Evolutionary conservation across 1,284 basidiomycete species (phyloP).

Genomic region (Porogramme epimiltina): DNA sequence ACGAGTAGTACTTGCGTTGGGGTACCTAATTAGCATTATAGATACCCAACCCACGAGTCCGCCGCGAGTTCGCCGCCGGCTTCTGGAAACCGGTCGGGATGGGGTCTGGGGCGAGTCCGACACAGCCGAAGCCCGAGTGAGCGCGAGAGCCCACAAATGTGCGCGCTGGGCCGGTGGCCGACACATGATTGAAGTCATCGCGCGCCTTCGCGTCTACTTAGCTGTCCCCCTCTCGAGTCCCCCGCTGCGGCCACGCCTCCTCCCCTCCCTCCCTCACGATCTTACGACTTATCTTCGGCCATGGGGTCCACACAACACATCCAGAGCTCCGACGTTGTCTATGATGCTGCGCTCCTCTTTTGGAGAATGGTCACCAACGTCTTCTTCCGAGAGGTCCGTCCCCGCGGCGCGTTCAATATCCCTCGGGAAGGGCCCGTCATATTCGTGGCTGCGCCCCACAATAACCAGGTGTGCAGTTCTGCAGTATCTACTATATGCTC

Average conservation of each 20-base stretch:
- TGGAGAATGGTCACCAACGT: constrained; percentile 90
- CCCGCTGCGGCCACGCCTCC: constrained; percentile 15
- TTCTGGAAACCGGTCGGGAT: no score
- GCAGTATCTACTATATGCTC: constrained; percentile 2
- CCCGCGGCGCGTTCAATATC: constrained; percentile 94
- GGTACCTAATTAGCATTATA: no score
- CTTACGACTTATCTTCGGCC: constrained; percentile 6
- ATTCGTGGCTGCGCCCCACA: constrained; percentile 96
- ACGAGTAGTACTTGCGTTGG: constrained; percentile 16
- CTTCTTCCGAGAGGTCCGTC: constrained; percentile 97
- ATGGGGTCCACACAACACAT: constrained; percentile 3
- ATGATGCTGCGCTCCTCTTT: constrained; percentile 72
- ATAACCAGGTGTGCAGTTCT: constrained; percentile 75
- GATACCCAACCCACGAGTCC: no score
- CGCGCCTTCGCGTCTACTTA: constrained; percentile 1
- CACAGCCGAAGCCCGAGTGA: no score
- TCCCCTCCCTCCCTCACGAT: constrained; percentile 12
- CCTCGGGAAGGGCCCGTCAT: constrained; percentile 92
- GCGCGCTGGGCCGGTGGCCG: constrained; percentile 2
- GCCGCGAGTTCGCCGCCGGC: no score
- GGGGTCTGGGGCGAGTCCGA: no score
- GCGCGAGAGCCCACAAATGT: no score
- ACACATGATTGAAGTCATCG: constrained; percentile 18
- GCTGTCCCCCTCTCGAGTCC: neutral
- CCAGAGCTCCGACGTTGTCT: constrained; percentile 37